Base-by-base conservation (phyloP, 352 stramenopile genomes). In the Aphanomyces stellatus region DNA sequence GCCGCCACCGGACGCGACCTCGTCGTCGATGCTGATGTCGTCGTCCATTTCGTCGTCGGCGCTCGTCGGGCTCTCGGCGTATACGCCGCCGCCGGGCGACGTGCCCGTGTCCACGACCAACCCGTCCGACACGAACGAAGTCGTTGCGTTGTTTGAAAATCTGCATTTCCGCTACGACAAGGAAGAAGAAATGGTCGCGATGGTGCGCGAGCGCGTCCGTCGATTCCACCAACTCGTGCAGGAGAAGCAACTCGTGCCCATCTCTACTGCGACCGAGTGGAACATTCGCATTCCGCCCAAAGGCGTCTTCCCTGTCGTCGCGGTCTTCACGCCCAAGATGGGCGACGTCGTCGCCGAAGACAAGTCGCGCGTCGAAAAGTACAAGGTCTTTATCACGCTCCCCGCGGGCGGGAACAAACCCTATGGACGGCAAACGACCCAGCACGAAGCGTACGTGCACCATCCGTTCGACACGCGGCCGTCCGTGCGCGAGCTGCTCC, bases 321-420 rank as follows among this genome's bases (percentile, higher is more conserved):
- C 84, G 11, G 76, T 94, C 7, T 91, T 95, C 59, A 85, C 69
- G 43, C 85, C 87, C 1, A 67, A 67, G 22, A n/a, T 56, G 3
- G 60, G 46, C 10, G 60, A 67, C 4, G 60, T 57, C 17, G n/a
- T n/a, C n/a, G 66, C 77, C 15, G 61, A 70, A 35, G 74, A 88
- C 28, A 95, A 93, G 62, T 72, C 81, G 37, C 76, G 82, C 43
- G 76, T 94, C 28, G 87, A 95, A 57, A 95, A 93, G 61, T 82
- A 91, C 62, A 93, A 94, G 57, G 82, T 95, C 53, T 87, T 92
- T 65, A 90, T 95, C 59, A 92, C 87, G 40, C 72, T 95, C 15
- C 87, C 87, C 3, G 81, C 87, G 51, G 87, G 87, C 46, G 87
- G 85, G 1, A 95, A 94, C 69, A 93, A 93, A 40, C 91, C 90